A percentile compares a stretch with the other conserved stretches of the same genome.
Evolutionary conservation across 1,284 basidiomycete genomes (phyloP).

Genomic region (Malassezia sympodialis): DNA sequence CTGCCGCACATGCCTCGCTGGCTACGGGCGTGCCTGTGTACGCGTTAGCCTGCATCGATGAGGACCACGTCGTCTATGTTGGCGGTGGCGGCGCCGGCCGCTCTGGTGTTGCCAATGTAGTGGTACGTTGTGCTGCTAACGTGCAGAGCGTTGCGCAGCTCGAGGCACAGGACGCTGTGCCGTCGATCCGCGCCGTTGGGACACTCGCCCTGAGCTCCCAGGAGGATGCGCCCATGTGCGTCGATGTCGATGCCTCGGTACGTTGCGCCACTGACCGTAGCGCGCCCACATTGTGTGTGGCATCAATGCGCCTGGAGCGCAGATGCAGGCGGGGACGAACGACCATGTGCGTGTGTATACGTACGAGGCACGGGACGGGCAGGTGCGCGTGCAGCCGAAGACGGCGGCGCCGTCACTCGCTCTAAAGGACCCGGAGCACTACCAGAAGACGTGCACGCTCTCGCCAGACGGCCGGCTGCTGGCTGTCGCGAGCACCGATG

Average conservation of each 20-base stretch:
- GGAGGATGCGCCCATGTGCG: conserved; percentile 45
- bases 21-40: conserved; percentile 37
- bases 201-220: conserved; percentile 31
- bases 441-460: conserved; percentile 27
- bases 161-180: neutral
- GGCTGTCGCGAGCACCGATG: conserved; percentile 34
- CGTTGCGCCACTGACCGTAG: neutral
- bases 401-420: conserved; percentile 14
- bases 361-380: conserved; percentile 11
- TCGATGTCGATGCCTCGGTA: conserved; percentile 24
- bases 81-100: conserved; percentile 42
- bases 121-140: conserved; percentile 21
- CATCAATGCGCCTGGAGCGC: conserved; percentile 29
- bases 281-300: conserved; percentile 28
- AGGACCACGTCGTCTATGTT: conserved; percentile 34
- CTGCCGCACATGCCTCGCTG: conserved; percentile 20
- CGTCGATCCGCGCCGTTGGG: conserved; percentile 6
- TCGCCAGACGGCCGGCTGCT: conserved; percentile 34
- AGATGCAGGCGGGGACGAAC: conserved; percentile 25
- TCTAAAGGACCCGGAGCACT: conserved; percentile 18
- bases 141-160: neutral
- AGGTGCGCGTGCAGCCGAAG: neutral
- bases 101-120: conserved; percentile 37
- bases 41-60: conserved; percentile 31
- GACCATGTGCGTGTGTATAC: conserved; percentile 32